Evolutionary conservation across 202 grass and related monocot species (phyloP), one percentile per base, ranked within the genome.

Genomic region (Panicum virgatum): DNA sequence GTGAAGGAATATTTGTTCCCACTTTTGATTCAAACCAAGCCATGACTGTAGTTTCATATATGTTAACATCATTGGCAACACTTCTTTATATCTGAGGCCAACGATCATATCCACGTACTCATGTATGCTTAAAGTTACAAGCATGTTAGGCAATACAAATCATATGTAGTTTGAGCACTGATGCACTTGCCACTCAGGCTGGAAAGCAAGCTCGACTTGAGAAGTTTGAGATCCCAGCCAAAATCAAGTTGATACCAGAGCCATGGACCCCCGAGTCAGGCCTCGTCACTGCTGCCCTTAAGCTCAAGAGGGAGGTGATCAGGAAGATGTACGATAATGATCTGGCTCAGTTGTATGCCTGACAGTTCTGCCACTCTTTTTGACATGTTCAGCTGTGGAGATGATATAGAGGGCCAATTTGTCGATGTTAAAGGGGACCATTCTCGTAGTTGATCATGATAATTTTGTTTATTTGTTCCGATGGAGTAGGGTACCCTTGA

Each of bases 181-280:
- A 78, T 62, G 36, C 57, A 60, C 23, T 77, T 62, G 12, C n/a
- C 82, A 19, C 84, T 20, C 85, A 98, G 95, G 95, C 58, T 77
- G 90, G 79, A 9, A 98, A 94, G 73, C 75, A 93, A 85, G 80
- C 84, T 2, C 85, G 89, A 14, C 78, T 98, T 78, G 92, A 98
- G 71, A 98, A 88, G 84, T 93, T 98, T 84, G 95, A 98, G 91
- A 93, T 89, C 43, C 95, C 95, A 54, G 69, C 86, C 7, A 98
- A 88, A 87, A 77, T 98, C 60, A 94, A 93, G 75, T 66, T 98
- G 71, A 60, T 98, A 60, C 50, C 90, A 23, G 90, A 98, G 66
- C 85, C 88, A 82, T 98, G 95, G 95, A 98, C 90, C 14, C 90
- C 92, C 0, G 95, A 98, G 39, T 93, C 95, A 0, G 95, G 95